Evolutionary conservation across 2,329 filamentous ascomycete genomes (phyloP).

Genomic region (Chrysoporthe austroafricana): DNA sequence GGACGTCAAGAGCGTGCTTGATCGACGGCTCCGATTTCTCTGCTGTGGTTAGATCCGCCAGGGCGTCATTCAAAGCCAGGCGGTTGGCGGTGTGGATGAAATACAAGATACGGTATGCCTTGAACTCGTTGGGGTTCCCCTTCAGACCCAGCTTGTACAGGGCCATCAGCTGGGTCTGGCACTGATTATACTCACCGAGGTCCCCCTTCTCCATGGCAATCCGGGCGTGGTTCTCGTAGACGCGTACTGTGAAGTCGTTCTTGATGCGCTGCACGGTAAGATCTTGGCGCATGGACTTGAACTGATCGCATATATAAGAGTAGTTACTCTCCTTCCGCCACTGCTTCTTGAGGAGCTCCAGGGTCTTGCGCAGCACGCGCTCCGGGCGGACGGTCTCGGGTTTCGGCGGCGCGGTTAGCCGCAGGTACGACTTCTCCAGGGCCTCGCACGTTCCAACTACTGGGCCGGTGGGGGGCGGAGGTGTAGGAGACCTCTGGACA

Average conservation of each 20-base stretch:
- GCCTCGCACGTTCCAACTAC: slow-evolving; percentile 83
- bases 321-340: slow-evolving; percentile 96
- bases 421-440: slow-evolving; percentile 93
- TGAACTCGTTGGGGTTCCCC: slow-evolving; percentile 92
- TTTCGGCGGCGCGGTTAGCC: slow-evolving; percentile 87
- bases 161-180: slow-evolving; percentile 94
- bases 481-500: slow-evolving; percentile 57
- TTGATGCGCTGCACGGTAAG: slow-evolving; percentile 96
- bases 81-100: slow-evolving; percentile 99
- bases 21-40: slow-evolving; percentile 86
- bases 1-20: slow-evolving; percentile 88
- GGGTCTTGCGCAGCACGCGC: slow-evolving; percentile 75
- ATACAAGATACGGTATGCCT: slow-evolving; percentile 99
- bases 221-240: slow-evolving; percentile 96
- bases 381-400: slow-evolving; percentile 88
- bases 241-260: slow-evolving; percentile 92
- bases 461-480: slow-evolving; percentile 65
- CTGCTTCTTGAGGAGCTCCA: slow-evolving; percentile 90
- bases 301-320: slow-evolving; percentile 97
- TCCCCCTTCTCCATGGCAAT: slow-evolving; percentile 98
- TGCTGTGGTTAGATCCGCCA: slow-evolving; percentile 98
- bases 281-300: slow-evolving; percentile 98
- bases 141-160: slow-evolving; percentile 86
- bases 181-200: slow-evolving; percentile 99
- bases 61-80: slow-evolving; percentile 94